phyloP scores from a whole-genome alignment of 1,284 basidiomycete genomes.

The Ustilago crameri region DNA sequence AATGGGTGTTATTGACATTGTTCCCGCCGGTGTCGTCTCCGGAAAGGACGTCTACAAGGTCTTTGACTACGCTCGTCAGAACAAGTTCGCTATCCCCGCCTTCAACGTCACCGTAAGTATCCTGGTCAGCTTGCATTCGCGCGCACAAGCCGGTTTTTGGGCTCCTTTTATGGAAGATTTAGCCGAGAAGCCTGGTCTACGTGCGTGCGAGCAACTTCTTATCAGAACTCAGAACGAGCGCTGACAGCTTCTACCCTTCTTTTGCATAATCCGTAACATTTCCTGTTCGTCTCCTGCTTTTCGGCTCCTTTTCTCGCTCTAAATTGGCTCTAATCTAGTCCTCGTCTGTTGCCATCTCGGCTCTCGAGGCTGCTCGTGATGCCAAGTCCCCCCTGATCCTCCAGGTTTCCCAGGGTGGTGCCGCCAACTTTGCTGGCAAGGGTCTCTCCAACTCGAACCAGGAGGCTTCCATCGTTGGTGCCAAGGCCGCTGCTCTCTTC shows the following conservation, averaged over 20 bases:
- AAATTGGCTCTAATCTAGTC: conserved; percentile 24
- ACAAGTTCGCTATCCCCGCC: conserved; percentile 67
- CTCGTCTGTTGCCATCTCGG: conserved; percentile 64
- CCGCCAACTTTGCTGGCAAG: conserved; percentile 97
- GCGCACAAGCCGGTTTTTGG: not conserved
- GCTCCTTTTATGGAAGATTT: not conserved
- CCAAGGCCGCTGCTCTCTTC: conserved; percentile 91
- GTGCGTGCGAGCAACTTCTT: too few relatives aligned
- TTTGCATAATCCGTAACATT: too few relatives aligned
- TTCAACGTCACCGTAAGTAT: conserved; percentile 66
- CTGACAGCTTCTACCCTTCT: too few relatives aligned
- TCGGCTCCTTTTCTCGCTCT: not conserved
- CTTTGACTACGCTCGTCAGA: conserved; percentile 65
- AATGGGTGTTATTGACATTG: conserved; percentile 65
- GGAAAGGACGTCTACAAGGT: conserved; percentile 68
- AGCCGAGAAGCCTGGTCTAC: too few relatives aligned
- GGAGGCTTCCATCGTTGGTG: conserved; percentile 93
- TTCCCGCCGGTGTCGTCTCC: conserved; percentile 66
- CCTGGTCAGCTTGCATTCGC: not conserved
- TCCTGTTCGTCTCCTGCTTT: not conserved
- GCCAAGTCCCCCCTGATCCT: conserved; percentile 98
- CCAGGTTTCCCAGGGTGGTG: conserved; percentile 96
- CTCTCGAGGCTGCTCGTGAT: conserved; percentile 71
- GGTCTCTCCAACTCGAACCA: conserved; percentile 94
- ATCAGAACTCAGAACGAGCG: too few relatives aligned